phyloP scores from a whole-genome alignment of 805 yeast species.

The Candida nonsorbophila region DNA sequence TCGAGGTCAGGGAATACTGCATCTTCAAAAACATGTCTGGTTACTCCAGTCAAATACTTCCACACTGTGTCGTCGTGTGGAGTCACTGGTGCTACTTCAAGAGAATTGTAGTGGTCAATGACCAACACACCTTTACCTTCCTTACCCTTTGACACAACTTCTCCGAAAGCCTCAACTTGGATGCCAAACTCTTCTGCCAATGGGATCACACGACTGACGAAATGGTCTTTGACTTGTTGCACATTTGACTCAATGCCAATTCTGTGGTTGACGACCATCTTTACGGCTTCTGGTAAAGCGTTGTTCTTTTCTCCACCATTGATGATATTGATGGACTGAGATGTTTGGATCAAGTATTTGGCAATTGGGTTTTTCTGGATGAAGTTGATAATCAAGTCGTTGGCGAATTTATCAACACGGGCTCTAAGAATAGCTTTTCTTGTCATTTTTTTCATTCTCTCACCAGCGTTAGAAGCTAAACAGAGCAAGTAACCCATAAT shows the following conservation, averaged over 20 bases:
- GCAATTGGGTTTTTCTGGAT: slow-evolving; percentile 18
- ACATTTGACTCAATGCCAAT: slow-evolving; percentile 42
- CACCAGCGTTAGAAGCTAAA: slow-evolving; percentile 38
- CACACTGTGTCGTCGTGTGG: slow-evolving; percentile 28
- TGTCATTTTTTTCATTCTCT: slow-evolving; percentile 23
- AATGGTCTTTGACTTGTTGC: slow-evolving; percentile 23
- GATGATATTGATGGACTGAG: slow-evolving; percentile 45
- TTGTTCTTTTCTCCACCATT: slow-evolving; percentile 46
- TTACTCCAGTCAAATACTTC: slow-evolving; percentile 31
- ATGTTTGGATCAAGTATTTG: slow-evolving; percentile 38
- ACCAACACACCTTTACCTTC: slow-evolving; percentile 14
- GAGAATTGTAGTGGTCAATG: slow-evolving; percentile 24
- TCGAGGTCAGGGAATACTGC: slow-evolving; percentile 16
- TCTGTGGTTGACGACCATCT: slow-evolving; percentile 39
- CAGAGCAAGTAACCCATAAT: slow-evolving; percentile 40
- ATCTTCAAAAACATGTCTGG: slow-evolving; percentile 34
- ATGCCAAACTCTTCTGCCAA: slow-evolving; percentile 36
- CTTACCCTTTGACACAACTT: slow-evolving; percentile 14
- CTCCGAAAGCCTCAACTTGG: slow-evolving; percentile 11
- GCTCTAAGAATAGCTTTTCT: slow-evolving; percentile 35
- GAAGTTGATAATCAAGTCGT: slow-evolving; percentile 28
- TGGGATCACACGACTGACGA: slow-evolving; percentile 20
- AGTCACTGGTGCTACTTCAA: slow-evolving; percentile 37
- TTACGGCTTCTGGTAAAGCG: slow-evolving; percentile 46
- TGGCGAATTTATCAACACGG: slow-evolving; percentile 29